phyloP scores from a whole-genome alignment of 257 asterid genomes.

The Marsdenia floribunda region DNA sequence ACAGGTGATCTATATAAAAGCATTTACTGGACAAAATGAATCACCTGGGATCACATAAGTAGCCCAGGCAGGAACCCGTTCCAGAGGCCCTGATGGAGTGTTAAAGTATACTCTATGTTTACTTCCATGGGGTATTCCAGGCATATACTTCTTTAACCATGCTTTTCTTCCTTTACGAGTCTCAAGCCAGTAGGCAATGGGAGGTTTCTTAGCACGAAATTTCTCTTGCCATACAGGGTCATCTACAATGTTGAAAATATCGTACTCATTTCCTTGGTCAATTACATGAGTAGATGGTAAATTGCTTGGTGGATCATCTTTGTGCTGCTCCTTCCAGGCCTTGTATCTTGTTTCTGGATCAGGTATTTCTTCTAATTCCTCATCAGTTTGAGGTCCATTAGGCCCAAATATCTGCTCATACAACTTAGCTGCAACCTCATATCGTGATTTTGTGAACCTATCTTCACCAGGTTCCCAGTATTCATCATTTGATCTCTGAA shows the following conservation, averaged over 20 bases:
- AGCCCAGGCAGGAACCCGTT: slow-evolving; percentile 99
- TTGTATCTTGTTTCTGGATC: slow-evolving; percentile 84
- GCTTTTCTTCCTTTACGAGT: slow-evolving; percentile 93
- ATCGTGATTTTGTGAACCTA: slow-evolving; percentile 61
- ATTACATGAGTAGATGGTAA: slow-evolving; percentile 82
- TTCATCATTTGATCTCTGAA: slow-evolving; percentile 74
- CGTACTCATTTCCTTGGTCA: slow-evolving; percentile 59
- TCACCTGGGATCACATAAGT: slow-evolving; percentile 87
- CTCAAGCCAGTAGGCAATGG: slow-evolving; percentile 91
- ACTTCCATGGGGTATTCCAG: slow-evolving; percentile 92
- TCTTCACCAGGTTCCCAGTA: slow-evolving; percentile 99
- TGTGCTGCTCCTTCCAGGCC: slow-evolving; percentile 91
- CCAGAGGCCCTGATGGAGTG: slow-evolving; percentile 89
- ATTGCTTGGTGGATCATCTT: slow-evolving; percentile 84
- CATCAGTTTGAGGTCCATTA: slow-evolving; percentile 95
- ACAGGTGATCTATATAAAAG: background rate
- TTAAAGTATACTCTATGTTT: slow-evolving; percentile 82
- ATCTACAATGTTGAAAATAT: slow-evolving; percentile 43
- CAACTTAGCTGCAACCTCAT: slow-evolving; percentile 71
- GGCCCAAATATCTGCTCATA: slow-evolving; percentile 97
- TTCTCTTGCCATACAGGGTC: slow-evolving; percentile 76
- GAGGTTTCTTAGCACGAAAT: slow-evolving; percentile 69
- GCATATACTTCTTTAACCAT: slow-evolving; percentile 80
- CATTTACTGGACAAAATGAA: background rate
- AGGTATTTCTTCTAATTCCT: slow-evolving; percentile 76